phyloP scores from a whole-genome alignment of 1,284 basidiomycete species.

The Marasmius sp. region DNA sequence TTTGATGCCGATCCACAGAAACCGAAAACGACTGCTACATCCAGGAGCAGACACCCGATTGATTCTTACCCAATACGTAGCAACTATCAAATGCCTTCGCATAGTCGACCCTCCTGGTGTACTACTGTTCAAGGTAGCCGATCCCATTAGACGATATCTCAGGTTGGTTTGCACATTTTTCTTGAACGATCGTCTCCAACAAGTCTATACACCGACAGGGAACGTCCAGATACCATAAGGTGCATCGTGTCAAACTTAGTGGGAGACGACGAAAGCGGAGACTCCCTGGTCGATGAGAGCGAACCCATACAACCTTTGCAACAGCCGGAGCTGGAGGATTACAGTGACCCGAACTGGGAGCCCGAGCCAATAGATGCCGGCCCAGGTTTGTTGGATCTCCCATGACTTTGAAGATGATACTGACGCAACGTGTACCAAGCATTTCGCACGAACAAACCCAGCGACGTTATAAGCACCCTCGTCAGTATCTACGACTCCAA shows the following conservation, averaged over 20 bases:
- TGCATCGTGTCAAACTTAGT: constrained; percentile 92
- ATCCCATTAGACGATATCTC: constrained; percentile 86
- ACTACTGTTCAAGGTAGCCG: constrained; percentile 87
- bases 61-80: constrained; percentile 92
- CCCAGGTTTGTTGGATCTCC: constrained; percentile 54
- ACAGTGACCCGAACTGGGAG: constrained; percentile 86
- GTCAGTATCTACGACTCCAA: constrained; percentile 96
- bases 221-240: constrained; percentile 87
- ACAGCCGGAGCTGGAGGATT: constrained; percentile 78
- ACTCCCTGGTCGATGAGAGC: constrained; percentile 77
- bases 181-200: background rate
- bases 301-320: constrained; percentile 76
- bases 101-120: constrained; percentile 94
- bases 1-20: constrained; percentile 43
- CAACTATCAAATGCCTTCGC: constrained; percentile 88
- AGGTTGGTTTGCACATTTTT: constrained; percentile 44
- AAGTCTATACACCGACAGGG: constrained; percentile 40
- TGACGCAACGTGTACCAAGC: constrained; percentile 44
- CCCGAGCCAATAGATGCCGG: constrained; percentile 94
- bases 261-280: constrained; percentile 81
- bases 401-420: background rate
- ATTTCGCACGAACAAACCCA: constrained; percentile 84
- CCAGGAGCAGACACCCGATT: constrained; percentile 95
- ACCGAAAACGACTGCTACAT: constrained; percentile 86
- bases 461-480: constrained; percentile 90